Conservation (phyloP, 371 early-diverging fungal genomes). For the Blyttiomyces sp. region DNA sequence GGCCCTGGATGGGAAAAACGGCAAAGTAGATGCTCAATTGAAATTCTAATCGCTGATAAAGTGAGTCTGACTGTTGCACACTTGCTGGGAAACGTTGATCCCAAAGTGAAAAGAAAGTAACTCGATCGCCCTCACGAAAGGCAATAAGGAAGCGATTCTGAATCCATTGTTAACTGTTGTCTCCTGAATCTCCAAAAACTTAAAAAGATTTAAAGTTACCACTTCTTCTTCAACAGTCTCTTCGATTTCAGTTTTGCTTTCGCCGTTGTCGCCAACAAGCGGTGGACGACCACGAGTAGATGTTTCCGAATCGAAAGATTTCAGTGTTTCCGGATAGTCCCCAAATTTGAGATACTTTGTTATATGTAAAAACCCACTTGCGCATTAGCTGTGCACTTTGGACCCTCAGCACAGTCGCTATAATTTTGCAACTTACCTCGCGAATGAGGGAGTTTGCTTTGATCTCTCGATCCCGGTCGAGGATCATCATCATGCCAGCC, state of each 20-base stretch:
- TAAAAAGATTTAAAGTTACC: neutral
- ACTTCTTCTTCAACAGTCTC: constrained; percentile 3
- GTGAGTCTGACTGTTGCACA: constrained; percentile 23
- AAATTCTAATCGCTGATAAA: constrained; percentile 43
- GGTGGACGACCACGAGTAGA: too few relatives aligned
- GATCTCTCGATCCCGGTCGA: constrained; percentile 20
- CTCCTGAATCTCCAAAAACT: neutral
- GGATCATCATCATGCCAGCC: constrained; percentile 16
- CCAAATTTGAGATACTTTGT: constrained; percentile 31
- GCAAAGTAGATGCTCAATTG: constrained; percentile 50
- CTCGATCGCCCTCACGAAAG: constrained; percentile 40
- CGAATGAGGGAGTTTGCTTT: constrained; percentile 22
- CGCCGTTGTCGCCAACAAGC: constrained; percentile 22
- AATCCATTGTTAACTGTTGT: too few relatives aligned
- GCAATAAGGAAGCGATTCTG: constrained; percentile 32
- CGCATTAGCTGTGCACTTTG: too few relatives aligned
- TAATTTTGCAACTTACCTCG: too few relatives aligned
- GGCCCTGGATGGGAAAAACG: constrained; percentile 37
- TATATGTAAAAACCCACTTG: too few relatives aligned
- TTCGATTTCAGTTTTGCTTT: neutral
- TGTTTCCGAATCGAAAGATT: constrained; percentile 28
- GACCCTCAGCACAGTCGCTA: too few relatives aligned
- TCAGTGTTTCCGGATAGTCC: constrained; percentile 21
- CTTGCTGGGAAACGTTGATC: constrained; percentile 33
- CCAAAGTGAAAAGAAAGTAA: constrained; percentile 42